Evolutionary conservation across 805 yeast genomes (phyloP).

Genomic region (Candida qinlingensis): DNA sequence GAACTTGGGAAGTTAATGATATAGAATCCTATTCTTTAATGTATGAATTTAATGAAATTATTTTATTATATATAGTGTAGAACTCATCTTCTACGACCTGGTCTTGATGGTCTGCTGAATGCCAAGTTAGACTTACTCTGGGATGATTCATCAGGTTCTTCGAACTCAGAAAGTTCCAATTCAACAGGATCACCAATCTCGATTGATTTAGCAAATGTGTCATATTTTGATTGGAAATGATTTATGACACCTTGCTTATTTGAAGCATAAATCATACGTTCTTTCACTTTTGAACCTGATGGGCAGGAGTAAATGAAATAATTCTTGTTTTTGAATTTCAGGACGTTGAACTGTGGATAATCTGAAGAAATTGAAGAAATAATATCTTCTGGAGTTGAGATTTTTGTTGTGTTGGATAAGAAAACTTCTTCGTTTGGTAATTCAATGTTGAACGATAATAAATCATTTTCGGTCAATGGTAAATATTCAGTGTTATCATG

Average conservation of each 20-base stretch:
- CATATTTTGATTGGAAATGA: slow-evolving; percentile 36
- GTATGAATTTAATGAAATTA: background rate
- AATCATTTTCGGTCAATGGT: slow-evolving; percentile 26
- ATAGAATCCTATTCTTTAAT: too few relatives aligned
- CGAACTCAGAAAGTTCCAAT: slow-evolving; percentile 49
- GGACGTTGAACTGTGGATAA: slow-evolving; percentile 57
- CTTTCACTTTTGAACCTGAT: slow-evolving; percentile 80
- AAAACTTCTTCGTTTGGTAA: slow-evolving; percentile 42
- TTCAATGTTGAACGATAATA: slow-evolving; percentile 50
- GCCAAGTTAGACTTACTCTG: slow-evolving; percentile 26
- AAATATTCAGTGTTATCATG: slow-evolving; percentile 23
- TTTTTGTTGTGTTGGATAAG: slow-evolving; percentile 25
- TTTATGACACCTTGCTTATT: slow-evolving; percentile 58
- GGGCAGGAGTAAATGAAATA: slow-evolving; percentile 86
- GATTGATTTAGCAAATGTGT: slow-evolving; percentile 33
- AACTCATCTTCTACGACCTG: slow-evolving; percentile 43
- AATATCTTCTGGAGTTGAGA: slow-evolving; percentile 26
- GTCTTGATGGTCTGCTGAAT: slow-evolving; percentile 65
- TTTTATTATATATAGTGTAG: too few relatives aligned
- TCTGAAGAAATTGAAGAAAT: slow-evolving; percentile 30
- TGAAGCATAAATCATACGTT: slow-evolving; percentile 90
- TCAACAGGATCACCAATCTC: slow-evolving; percentile 76
- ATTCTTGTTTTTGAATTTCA: slow-evolving; percentile 35
- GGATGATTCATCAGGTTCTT: slow-evolving; percentile 17
- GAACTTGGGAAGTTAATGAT: background rate